Conservation (phyloP, 2,329 filamentous ascomycete genomes). For the Alternaria sp. region DNA sequence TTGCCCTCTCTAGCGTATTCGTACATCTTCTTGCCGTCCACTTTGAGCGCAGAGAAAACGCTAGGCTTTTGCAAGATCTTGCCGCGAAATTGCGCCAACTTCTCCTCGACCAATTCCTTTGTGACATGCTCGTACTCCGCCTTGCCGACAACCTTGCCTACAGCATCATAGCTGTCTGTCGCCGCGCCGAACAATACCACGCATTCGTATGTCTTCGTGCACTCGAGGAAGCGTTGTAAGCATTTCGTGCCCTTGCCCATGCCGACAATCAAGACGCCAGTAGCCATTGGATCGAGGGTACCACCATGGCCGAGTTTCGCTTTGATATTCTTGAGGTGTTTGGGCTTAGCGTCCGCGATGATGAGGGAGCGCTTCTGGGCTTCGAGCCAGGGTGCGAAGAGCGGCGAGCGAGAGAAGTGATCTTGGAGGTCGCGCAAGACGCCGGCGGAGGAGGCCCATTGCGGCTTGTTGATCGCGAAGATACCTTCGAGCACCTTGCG, state of each 20-base stretch:
- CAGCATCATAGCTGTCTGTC: conserved; percentile 89
- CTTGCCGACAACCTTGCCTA: conserved; percentile 80
- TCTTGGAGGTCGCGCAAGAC: conserved; percentile 86
- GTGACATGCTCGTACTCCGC: conserved; percentile 83
- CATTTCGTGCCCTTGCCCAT: conserved; percentile 87
- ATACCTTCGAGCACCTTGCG: conserved; percentile 66
- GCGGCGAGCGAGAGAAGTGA: conserved; percentile 78
- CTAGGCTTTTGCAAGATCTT: conserved; percentile 89
- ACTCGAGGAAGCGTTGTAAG: conserved; percentile 78
- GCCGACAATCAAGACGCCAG: conserved; percentile 88
- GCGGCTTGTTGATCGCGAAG: conserved; percentile 89
- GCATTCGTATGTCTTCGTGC: conserved; percentile 93
- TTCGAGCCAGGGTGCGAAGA: conserved; percentile 80
- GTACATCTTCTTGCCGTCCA: conserved; percentile 92
- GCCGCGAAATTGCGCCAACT: conserved; percentile 76
- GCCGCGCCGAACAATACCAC: conserved; percentile 88
- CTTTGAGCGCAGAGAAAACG: conserved; percentile 89
- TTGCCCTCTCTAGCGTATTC: conserved; percentile 94
- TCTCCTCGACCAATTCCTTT: conserved; percentile 75
- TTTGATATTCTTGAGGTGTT: conserved; percentile 59
- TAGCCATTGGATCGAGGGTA: conserved; percentile 91
- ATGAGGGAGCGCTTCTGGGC: conserved; percentile 66
- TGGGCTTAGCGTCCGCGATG: conserved; percentile 61
- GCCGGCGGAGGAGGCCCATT: conserved; percentile 85
- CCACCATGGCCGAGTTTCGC: conserved; percentile 97